Percentiles rank a stretch among this genome's conserved stretches.
Evolutionary conservation across 1,284 basidiomycete genomes (phyloP).

Genomic region (Ustilago lituana): DNA sequence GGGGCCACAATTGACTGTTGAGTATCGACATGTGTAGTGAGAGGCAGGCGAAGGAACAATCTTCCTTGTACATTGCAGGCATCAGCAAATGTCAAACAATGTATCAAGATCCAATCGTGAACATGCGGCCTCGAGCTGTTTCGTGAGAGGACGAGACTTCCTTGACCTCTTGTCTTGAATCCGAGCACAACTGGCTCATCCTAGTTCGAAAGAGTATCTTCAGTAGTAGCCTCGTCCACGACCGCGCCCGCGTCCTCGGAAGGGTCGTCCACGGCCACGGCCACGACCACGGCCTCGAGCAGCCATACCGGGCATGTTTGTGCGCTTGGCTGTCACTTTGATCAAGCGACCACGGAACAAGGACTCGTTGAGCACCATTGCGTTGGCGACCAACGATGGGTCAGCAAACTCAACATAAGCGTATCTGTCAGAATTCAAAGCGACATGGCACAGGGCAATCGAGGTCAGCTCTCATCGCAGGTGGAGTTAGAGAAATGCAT

Average conservation of each 20-base stretch:
- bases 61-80: too few relatives aligned
- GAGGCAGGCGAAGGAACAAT: too few relatives aligned
- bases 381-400: conserved; percentile 89
- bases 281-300: conserved; percentile 61
- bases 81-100: too few relatives aligned
- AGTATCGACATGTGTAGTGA: too few relatives aligned
- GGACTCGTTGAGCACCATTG: conserved; percentile 93
- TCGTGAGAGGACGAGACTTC: too few relatives aligned
- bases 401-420: conserved; percentile 99
- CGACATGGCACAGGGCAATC: background rate
- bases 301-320: conserved; percentile 63
- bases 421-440: conserved; percentile 73
- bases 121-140: too few relatives aligned
- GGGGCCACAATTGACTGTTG: too few relatives aligned
- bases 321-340: conserved; percentile 71
- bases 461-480: conserved; percentile 1
- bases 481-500: too few relatives aligned
- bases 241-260: conserved; percentile 54
- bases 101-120: too few relatives aligned
- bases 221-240: conserved; percentile 54
- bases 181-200: too few relatives aligned
- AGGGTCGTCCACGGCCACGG: conserved; percentile 55
- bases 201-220: too few relatives aligned
- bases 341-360: conserved; percentile 91
- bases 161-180: too few relatives aligned